A percentile compares a stretch with the other conserved stretches of the same genome.
Evolutionary conservation across 257 asterid genomes (phyloP).

Genomic region (Verbascum thapsus): DNA sequence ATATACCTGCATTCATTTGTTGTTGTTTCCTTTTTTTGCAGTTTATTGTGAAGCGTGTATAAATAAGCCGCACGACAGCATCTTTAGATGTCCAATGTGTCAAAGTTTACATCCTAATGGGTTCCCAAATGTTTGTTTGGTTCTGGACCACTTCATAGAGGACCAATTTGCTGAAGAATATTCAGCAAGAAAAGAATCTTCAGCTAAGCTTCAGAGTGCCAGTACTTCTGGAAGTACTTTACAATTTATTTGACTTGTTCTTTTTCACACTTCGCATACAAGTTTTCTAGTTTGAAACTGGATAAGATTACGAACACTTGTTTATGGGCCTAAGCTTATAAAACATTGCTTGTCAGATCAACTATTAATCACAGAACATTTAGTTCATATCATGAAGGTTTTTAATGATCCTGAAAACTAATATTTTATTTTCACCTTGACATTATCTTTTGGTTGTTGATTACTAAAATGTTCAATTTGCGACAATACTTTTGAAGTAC

Average conservation of each 20-base stretch:
- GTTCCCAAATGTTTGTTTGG: constrained; percentile 59
- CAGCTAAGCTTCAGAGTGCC: constrained; percentile 30
- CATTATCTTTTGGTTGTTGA: no score
- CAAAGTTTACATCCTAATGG: constrained; percentile 62
- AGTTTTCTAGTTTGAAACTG: background rate
- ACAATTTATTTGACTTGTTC: constrained; percentile 22
- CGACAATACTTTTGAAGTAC: no score
- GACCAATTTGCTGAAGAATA: constrained; percentile 52
- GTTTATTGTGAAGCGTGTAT: constrained; percentile 71
- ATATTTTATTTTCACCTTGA: no score
- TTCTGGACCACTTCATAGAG: constrained; percentile 66
- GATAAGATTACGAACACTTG: no score
- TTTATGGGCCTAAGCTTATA: no score
- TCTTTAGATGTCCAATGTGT: constrained; percentile 60
- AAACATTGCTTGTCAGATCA: no score
- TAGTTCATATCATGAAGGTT: no score
- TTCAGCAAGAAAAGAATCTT: constrained; percentile 47
- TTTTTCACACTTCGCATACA: background rate
- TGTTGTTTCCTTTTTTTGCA: constrained; percentile 39
- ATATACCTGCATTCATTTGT: constrained; percentile 15
- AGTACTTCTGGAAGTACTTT: constrained; percentile 45
- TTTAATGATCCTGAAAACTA: no score
- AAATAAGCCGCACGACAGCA: constrained; percentile 36
- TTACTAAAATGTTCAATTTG: no score
- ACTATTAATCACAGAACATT: no score